A percentile compares a stretch with the other conserved stretches of the same genome.
These are phyloP conservation scores for Echinosophora koreensis DNA, from an alignment of 306 rosid genomes.

Conservation along the genomic window DNA sequence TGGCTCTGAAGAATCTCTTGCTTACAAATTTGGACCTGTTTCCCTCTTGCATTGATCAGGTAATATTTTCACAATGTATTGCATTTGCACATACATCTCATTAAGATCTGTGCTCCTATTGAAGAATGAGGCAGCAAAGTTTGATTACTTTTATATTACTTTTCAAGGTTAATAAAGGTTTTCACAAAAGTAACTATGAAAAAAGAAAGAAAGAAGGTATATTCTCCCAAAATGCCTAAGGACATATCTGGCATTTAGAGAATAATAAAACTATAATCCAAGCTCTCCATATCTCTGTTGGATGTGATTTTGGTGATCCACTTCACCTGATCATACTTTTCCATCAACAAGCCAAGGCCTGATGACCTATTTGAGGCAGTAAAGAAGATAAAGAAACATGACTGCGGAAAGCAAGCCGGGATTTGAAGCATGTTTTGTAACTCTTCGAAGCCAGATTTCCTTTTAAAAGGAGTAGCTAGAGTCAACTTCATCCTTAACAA, in stretches of 20 bases:
- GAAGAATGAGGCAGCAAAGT: constrained; percentile 37
- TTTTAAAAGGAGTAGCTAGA: not conserved
- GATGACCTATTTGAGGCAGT: constrained; percentile 14
- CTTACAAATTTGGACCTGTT: constrained; percentile 95
- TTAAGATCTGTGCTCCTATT: not conserved
- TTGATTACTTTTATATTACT: constrained; percentile 1
- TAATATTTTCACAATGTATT: constrained; percentile 46
- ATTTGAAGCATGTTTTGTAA: not conserved
- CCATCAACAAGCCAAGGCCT: not conserved
- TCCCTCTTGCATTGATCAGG: constrained; percentile 99
- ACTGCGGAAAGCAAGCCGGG: not conserved
- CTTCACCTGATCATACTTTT: not conserved
- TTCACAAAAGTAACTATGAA: not conserved
- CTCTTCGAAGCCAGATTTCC: not conserved
- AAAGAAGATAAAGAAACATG: not conserved
- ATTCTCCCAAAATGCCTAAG: not conserved
- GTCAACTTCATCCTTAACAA: not conserved
- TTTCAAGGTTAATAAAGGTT: not conserved
- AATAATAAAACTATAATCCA: not conserved
- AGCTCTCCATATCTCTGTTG: not conserved
- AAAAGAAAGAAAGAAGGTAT: not conserved
- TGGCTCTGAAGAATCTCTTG: constrained; percentile 92
- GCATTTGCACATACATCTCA: constrained; percentile 31
- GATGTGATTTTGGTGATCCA: constrained; percentile 1
- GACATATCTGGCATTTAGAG: not conserved